Evolutionary conservation across 164 flowering plant genomes (phyloP).

Genomic region (Platanus orientalis): DNA sequence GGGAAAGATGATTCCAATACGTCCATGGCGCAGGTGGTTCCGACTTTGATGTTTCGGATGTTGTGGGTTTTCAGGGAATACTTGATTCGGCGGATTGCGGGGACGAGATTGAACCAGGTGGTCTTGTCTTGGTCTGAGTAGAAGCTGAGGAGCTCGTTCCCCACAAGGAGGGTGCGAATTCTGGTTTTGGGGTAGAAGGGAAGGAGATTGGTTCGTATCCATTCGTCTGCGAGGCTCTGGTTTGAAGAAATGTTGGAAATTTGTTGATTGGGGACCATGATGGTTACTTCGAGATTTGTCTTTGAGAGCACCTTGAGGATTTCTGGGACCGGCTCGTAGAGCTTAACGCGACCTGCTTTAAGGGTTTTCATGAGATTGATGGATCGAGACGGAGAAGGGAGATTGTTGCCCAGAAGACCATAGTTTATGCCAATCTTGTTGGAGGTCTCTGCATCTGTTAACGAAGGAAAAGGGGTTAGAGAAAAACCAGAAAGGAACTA

Average conservation of each 20-base stretch:
- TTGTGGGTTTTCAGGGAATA: constrained; percentile 34
- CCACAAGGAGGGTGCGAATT: constrained; percentile 74
- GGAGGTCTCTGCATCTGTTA: constrained; percentile 50
- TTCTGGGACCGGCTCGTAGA: constrained; percentile 67
- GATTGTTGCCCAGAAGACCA: constrained; percentile 81
- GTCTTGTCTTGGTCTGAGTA: constrained; percentile 14
- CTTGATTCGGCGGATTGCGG: constrained; percentile 58
- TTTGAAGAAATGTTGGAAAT: constrained; percentile 49
- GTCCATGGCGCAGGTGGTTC: constrained; percentile 82
- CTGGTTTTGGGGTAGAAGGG: constrained; percentile 58
- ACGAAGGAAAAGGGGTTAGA: constrained; percentile 4
- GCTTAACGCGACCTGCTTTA: constrained; percentile 60
- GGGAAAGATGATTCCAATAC: constrained; percentile 63
- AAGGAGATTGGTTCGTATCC: constrained; percentile 58
- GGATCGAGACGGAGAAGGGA: constrained; percentile 58
- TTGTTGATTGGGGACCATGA: constrained; percentile 78
- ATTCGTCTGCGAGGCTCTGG: constrained; percentile 52
- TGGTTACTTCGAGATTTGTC: constrained; percentile 55
- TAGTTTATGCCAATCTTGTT: constrained; percentile 61
- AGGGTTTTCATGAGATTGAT: constrained; percentile 51
- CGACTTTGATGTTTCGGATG: constrained; percentile 60
- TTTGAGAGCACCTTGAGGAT: constrained; percentile 57
- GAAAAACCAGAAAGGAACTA: not conserved
- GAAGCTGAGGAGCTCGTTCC: constrained; percentile 70
- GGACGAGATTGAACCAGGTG: constrained; percentile 61